Base-by-base conservation (phyloP, 345 rosid genomes). In the Raphanus raphanistrum region DNA sequence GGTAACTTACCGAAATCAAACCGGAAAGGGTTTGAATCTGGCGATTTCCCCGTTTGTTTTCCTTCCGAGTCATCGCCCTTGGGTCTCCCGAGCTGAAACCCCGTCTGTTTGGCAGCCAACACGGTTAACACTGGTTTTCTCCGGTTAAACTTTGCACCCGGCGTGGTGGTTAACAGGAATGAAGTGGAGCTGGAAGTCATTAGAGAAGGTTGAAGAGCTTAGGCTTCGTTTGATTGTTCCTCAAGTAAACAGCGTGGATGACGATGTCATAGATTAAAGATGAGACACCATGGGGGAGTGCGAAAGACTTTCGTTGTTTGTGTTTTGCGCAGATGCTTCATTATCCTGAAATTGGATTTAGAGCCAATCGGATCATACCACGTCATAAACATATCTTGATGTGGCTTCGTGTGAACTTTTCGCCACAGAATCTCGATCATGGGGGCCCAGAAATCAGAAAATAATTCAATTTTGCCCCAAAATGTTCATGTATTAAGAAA, bases 151-250 rank as follows among this genome's bases (percentile, higher is more conserved):
- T 84, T 77, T 2, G 86, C 79, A 70, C 83, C 79, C 4, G 87
- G 87, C 0, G 90, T 32, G 38, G 90, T 68, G 54, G 83, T 84
- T 17, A 86, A 80, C 35, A 78, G 90, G 68, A 94, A 88, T 33
- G 98, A 86, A 71, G 86, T 82, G 70, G 97, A 87, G 63, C 81
- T 85, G 66, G 97, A 86, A 63, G 98, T 78, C 60, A 91, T 88
- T 36, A 86, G 68, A 15, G 92, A 86, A 81, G 90, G 88, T 87
- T 62, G 61, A 54, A 12, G 45, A 57, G 71, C 58, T 52, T 32
- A 68, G 28, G 67, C 1, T 43, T 66, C n/a, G 55, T 54, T 55
- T 79, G 60, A 68, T 72, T 79, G 83, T 71, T 11, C 48, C 65
- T 72, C 79, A 70, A 78, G 80, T 78, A 48, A 73, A 52, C 71